These are phyloP conservation scores for Pyricularia grisea DNA, from an alignment of 2,329 filamentous ascomycete species.

Conservation along the genomic window DNA sequence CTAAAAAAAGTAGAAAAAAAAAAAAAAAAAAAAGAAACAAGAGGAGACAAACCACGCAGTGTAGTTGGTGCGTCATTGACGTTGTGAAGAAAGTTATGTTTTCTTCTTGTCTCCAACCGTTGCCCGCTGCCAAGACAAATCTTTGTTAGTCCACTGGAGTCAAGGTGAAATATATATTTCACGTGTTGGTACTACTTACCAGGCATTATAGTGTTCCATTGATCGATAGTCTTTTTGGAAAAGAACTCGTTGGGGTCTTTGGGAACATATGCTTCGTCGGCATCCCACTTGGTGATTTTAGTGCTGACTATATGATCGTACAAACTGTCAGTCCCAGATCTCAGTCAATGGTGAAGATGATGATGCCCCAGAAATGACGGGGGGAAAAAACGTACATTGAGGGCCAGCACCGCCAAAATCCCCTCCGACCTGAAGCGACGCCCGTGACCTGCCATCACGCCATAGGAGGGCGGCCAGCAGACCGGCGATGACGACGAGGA, in stretches of 20 bases:
- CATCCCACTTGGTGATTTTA: slow-evolving; percentile 26
- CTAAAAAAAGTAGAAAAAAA: no score
- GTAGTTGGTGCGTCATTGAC: slow-evolving; percentile 29
- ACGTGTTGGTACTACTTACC: slow-evolving; percentile 15
- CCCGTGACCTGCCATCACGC: background rate
- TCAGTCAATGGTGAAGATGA: background rate
- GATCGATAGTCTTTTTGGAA: slow-evolving; percentile 21
- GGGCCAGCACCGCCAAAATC: background rate
- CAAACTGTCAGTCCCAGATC: background rate
- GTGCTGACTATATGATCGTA: slow-evolving; percentile 19
- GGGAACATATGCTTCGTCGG: slow-evolving; percentile 28
- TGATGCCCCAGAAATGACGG: background rate
- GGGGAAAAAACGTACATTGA: background rate
- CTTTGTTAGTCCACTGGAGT: background rate
- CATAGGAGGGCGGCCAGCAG: background rate
- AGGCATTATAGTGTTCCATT: slow-evolving; percentile 30
- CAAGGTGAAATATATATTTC: slow-evolving; percentile 8
- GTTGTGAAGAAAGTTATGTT: slow-evolving; percentile 28
- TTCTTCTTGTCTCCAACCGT: background rate
- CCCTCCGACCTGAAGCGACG: background rate
- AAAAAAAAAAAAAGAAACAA: no score
- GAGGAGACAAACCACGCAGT: slow-evolving; percentile 24
- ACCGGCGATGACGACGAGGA: background rate
- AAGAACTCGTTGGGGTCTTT: slow-evolving; percentile 28
- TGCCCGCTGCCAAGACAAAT: background rate